These are phyloP conservation scores for Erigeron philadelphicus DNA, from an alignment of 140 eudicot genomes.

Conservation along the genomic window DNA sequence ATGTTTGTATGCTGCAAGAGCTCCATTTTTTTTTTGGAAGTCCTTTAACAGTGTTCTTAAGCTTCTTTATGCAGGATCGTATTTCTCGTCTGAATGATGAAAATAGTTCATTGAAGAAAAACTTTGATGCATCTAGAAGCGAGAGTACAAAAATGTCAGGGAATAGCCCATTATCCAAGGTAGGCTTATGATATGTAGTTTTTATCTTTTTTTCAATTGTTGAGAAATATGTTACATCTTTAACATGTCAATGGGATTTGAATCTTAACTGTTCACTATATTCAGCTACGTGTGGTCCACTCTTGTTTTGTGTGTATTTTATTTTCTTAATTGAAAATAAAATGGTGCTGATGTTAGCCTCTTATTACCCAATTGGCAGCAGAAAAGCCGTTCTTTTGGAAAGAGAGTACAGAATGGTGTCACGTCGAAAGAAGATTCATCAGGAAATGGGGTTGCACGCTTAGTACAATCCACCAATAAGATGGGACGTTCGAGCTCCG, in stretches of 20 bases:
- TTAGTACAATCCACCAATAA: slow-evolving; percentile 33
- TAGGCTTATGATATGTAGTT: slow-evolving; percentile 25
- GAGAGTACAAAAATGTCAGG: slow-evolving; percentile 37
- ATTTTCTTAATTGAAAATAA: slow-evolving; percentile 7
- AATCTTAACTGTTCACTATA: neutral
- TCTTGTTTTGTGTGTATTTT: slow-evolving; percentile 18
- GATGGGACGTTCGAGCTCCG: slow-evolving; percentile 36
- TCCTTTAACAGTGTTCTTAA: slow-evolving; percentile 6
- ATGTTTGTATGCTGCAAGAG: neutral
- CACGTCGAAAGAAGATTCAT: slow-evolving; percentile 47
- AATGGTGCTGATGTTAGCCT: slow-evolving; percentile 21
- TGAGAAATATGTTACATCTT: slow-evolving; percentile 4
- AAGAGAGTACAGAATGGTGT: slow-evolving; percentile 61
- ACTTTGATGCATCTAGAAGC: slow-evolving; percentile 46
- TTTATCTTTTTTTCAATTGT: neutral
- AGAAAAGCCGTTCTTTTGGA: slow-evolving; percentile 55
- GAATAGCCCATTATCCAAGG: slow-evolving; percentile 41
- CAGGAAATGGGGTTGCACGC: slow-evolving; percentile 48
- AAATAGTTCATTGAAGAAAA: slow-evolving; percentile 72
- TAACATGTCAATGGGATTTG: slow-evolving; percentile 19
- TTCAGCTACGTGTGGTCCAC: neutral
- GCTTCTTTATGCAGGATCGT: slow-evolving; percentile 49
- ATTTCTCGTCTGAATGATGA: slow-evolving; percentile 65
- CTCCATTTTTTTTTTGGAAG: neutral
- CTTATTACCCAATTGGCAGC: slow-evolving; percentile 36